Percentiles rank a stretch among this genome's conserved stretches.
These are phyloP conservation scores for Artemisia annua DNA, from an alignment of 129 eudicot genomes.

Conservation along the genomic window DNA sequence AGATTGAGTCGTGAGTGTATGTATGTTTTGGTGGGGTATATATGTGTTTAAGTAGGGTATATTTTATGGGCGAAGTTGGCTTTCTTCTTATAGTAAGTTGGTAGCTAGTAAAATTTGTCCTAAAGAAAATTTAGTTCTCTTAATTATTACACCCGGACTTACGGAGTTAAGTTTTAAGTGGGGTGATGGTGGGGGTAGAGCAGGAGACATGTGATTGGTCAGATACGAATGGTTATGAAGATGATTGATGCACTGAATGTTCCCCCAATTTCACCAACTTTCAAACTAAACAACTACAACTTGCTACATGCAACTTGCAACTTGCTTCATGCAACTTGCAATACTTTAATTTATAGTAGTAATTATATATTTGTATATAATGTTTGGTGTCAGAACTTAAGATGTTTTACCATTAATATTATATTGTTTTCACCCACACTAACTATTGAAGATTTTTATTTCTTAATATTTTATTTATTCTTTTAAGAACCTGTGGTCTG, in stretches of 20 bases:
- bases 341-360: not conserved
- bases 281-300: constrained; percentile 25
- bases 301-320: constrained; percentile 32
- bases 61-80: too few species aligned
- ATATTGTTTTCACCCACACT: constrained; percentile 3
- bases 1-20: too few species aligned
- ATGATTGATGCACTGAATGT: constrained; percentile 29
- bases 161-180: constrained; percentile 16
- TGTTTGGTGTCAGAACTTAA: constrained; percentile 11
- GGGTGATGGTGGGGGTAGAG: constrained; percentile 21
- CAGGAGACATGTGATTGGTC: constrained; percentile 33
- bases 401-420: not conserved
- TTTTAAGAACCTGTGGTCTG: not conserved
- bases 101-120: too few species aligned
- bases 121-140: too few species aligned
- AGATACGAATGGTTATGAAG: constrained; percentile 22
- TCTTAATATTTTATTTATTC: not conserved
- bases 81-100: too few species aligned
- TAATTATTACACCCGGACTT: too few species aligned
- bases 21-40: too few species aligned
- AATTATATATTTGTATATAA: not conserved
- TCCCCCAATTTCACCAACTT: constrained; percentile 22
- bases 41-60: too few species aligned
- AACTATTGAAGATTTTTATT: not conserved
- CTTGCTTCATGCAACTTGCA: constrained; percentile 23